Percentiles rank a stretch among this genome's conserved stretches.
These are phyloP conservation scores for Arabidopsis suecica DNA, from an alignment of 345 rosid species.

Conservation along the genomic window DNA sequence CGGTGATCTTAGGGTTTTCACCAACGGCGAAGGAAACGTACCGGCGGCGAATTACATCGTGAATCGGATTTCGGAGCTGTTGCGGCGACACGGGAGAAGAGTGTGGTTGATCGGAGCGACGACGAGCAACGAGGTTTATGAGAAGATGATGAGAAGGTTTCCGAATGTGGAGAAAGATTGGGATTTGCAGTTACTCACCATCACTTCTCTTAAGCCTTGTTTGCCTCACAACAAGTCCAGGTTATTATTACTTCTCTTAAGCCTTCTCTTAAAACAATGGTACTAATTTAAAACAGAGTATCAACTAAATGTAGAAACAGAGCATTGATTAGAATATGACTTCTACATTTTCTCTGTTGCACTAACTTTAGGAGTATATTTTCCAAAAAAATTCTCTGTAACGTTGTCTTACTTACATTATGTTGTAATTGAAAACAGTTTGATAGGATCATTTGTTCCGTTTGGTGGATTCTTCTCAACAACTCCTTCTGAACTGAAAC, in stretches of 20 bases:
- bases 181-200: slow-evolving; percentile 81
- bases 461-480: slow-evolving; percentile 89
- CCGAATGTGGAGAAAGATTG: slow-evolving; percentile 71
- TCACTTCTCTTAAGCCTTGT: slow-evolving; percentile 55
- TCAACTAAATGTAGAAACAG: neutral
- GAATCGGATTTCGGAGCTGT: slow-evolving; percentile 52
- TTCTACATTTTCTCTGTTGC: neutral
- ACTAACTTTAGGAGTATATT: slow-evolving; percentile 22
- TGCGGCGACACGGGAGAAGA: slow-evolving; percentile 53
- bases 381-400: neutral
- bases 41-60: slow-evolving; percentile 52
- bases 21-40: slow-evolving; percentile 27
- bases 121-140: slow-evolving; percentile 61
- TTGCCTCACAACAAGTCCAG: slow-evolving; percentile 74
- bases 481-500: slow-evolving; percentile 59
- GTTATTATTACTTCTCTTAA: slow-evolving; percentile 39
- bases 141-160: slow-evolving; percentile 58
- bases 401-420: too few relatives aligned
- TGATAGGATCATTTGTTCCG: slow-evolving; percentile 96
- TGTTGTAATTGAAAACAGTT: slow-evolving; percentile 43
- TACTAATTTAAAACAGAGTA: neutral
- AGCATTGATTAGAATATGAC: slow-evolving; percentile 2
- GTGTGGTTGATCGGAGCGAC: slow-evolving; percentile 73
- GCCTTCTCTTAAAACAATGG: too few relatives aligned
- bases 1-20: slow-evolving; percentile 64